phyloP scores from a whole-genome alignment of 1,284 basidiomycete genomes.

The Singerocomus inundabilis region DNA sequence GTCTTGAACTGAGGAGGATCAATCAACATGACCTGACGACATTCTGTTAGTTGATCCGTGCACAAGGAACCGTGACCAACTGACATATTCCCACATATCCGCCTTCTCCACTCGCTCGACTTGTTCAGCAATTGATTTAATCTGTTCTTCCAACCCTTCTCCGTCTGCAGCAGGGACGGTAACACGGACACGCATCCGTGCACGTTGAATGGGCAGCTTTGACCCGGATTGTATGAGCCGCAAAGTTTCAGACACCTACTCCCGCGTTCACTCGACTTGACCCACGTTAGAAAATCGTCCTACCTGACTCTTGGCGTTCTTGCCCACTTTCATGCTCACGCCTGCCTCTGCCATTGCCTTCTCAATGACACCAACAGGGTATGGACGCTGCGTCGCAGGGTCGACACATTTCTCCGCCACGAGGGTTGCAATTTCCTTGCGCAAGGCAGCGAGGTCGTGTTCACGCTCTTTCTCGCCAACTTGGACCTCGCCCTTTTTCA shows the following conservation, averaged over 20 bases:
- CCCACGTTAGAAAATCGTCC: slow-evolving; percentile 15
- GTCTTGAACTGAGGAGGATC: slow-evolving; percentile 90
- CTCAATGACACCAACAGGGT: slow-evolving; percentile 95
- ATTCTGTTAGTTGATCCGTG: slow-evolving; percentile 5
- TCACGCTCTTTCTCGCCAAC: slow-evolving; percentile 96
- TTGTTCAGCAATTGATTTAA: slow-evolving; percentile 74
- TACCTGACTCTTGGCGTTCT: slow-evolving; percentile 91
- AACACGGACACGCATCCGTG: slow-evolving; percentile 89
- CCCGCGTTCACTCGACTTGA: background rate
- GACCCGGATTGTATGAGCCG: slow-evolving; percentile 77
- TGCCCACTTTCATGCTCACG: slow-evolving; percentile 85
- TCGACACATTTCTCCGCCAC: slow-evolving; percentile 97
- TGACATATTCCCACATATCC: slow-evolving; percentile 87
- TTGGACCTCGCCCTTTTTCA: slow-evolving; percentile 96
- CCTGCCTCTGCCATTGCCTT: slow-evolving; percentile 97
- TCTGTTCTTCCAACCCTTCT: slow-evolving; percentile 69
- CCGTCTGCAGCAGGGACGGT: slow-evolving; percentile 76
- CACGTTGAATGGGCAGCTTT: slow-evolving; percentile 87
- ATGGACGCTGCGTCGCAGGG: slow-evolving; percentile 84
- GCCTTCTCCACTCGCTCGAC: slow-evolving; percentile 83
- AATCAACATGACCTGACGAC: slow-evolving; percentile 77
- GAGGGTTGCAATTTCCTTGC: slow-evolving; percentile 91
- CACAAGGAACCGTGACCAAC: slow-evolving; percentile 31
- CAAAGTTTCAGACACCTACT: slow-evolving; percentile 88
- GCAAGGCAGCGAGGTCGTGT: slow-evolving; percentile 81